Base-by-base conservation (phyloP, 75 land plant species). In the Cunninghamia lanceolata region DNA sequence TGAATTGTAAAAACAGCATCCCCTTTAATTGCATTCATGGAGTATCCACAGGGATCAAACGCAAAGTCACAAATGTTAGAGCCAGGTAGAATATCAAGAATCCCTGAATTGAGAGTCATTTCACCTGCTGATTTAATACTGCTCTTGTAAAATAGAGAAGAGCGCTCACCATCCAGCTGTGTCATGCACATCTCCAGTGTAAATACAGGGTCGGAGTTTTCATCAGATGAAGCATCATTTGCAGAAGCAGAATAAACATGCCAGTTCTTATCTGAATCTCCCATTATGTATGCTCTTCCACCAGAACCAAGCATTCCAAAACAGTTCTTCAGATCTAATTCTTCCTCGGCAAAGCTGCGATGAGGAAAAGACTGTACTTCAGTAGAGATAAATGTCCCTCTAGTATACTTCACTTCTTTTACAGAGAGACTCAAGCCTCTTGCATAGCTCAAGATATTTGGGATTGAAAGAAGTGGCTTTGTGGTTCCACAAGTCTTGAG, bases 41-140 rank as follows among this genome's bases (percentile, higher is more conserved):
- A n/a, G n/a, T n/a, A n/a, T n/a, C n/a, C n/a, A 81, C 96, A 94
- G 5, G 97, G 97, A 30, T 95, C 97, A 89, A 95, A 95, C 40
- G 92, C 94, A 83, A 93, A 95, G 66, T 94, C 97, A 82, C 96
- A 93, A 9, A 95, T 95, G 14, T 90, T 76, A n/a, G 93, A 92
- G 17, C 85, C 85, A 21, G 97, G 97, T n/a, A 94, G 91, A 70
- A 95, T 90, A 13, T 88, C 84, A 50, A 86, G 59, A 13, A 95
- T 95, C 25, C 93, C 94, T 38, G 96, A 92, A 2, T 47, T 74
- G 43, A 84, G 54, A 14, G 96, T 95, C 97, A 94, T 95, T 3
- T 85, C 86, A 35, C 74, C 81, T 16, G 94, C 94, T 15, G 93
- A 89, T 47, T 85, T 75, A 35, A 84, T 47, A 15, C 84, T 40